Percentiles rank a stretch among this genome's conserved stretches.
Conservation (phyloP, 805 yeast genomes). For the Saturnispora gosingensis region DNA sequence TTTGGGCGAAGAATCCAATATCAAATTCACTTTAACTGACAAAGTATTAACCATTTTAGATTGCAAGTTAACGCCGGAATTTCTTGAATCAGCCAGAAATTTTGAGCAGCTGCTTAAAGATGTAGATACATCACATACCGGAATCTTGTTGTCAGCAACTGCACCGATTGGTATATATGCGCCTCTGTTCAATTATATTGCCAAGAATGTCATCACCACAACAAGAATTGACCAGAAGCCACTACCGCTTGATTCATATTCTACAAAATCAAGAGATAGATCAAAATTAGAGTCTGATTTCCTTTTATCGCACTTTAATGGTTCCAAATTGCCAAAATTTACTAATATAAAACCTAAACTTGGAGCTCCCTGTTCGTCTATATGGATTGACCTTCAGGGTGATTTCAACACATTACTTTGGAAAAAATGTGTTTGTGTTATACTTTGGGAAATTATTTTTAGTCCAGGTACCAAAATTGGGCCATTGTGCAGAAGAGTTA, state of each 20-base stretch:
- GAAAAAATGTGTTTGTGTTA: conserved; percentile 42
- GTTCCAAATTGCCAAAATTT: conserved; percentile 8
- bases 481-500: conserved; percentile 18
- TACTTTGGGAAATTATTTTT: conserved; percentile 37
- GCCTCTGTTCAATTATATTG: conserved; percentile 46
- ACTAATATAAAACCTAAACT: conserved; percentile 39
- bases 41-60: conserved; percentile 33
- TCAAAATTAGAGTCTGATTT: conserved; percentile 59
- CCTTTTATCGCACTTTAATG: conserved; percentile 27
- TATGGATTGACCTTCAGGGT: conserved; percentile 69
- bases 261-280: conserved; percentile 66
- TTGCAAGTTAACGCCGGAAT: conserved; percentile 29
- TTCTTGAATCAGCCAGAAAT: conserved; percentile 37
- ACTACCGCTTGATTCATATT: conserved; percentile 50
- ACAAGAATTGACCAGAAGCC: conserved; percentile 49
- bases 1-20: conserved; percentile 38
- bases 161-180: conserved; percentile 58
- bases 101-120: conserved; percentile 36
- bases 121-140: conserved; percentile 31
- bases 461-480: conserved; percentile 43
- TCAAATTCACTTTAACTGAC: conserved; percentile 51
- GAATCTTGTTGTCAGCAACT: conserved; percentile 44
- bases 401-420: conserved; percentile 51
- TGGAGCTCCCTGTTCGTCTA: conserved; percentile 51
- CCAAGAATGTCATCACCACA: conserved; percentile 32